Percentiles rank a stretch among this genome's conserved stretches.
phyloP scores from a whole-genome alignment of 306 rosid species.

The Gastrolobium villosum region DNA sequence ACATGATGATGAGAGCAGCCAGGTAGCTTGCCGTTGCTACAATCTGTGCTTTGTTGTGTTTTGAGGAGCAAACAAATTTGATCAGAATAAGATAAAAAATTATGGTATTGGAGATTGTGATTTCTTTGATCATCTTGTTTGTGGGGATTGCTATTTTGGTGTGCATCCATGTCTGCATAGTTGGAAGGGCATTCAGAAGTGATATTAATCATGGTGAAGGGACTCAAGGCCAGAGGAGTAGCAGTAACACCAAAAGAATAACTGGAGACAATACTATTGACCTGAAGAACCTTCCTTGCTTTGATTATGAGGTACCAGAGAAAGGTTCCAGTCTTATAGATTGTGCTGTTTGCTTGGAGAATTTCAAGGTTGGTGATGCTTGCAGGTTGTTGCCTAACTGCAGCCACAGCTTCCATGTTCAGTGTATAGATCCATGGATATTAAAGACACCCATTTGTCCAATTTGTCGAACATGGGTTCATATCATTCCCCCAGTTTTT shows the following conservation, averaged over 20 bases:
- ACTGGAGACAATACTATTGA: constrained; percentile 48
- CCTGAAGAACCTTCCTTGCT: constrained; percentile 70
- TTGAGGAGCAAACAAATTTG: constrained; percentile 20
- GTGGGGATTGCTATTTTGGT: constrained; percentile 73
- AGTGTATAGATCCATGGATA: constrained; percentile 74
- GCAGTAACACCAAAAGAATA: constrained; percentile 30
- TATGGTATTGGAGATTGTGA: constrained; percentile 61
- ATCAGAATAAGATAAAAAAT: constrained; percentile 7
- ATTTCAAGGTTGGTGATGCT: constrained; percentile 64
- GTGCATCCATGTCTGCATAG: constrained; percentile 64
- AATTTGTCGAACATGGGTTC: constrained; percentile 63
- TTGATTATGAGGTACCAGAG: constrained; percentile 54
- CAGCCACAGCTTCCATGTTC: constrained; percentile 66
- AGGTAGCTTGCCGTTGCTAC: constrained; percentile 36
- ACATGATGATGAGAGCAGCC: constrained; percentile 8
- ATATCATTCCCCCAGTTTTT: background rate
- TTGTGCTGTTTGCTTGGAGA: constrained; percentile 77
- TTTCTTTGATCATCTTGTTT: constrained; percentile 61
- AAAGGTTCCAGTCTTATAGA: constrained; percentile 50
- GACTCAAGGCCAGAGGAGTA: background rate
- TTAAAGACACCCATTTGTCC: constrained; percentile 68
- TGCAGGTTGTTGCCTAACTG: constrained; percentile 73
- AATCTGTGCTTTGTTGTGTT: constrained; percentile 29
- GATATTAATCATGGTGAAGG: background rate
- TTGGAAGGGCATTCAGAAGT: constrained; percentile 61